Conservation (phyloP, 2,329 filamentous ascomycete genomes). For the Diaporthe vaccinii region DNA sequence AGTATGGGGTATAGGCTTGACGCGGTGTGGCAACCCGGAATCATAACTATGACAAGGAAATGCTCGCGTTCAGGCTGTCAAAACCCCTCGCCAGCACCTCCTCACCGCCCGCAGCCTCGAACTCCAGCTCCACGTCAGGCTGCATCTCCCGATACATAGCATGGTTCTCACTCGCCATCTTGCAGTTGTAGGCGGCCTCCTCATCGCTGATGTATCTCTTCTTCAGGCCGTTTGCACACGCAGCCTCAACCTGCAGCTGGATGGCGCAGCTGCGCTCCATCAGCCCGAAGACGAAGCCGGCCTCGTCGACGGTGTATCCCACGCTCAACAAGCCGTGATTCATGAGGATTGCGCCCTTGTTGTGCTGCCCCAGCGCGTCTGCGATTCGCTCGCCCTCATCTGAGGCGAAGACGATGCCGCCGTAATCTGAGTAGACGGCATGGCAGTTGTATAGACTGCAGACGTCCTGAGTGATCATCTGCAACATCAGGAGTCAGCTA, state of each 20-base stretch:
- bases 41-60: constrained; percentile 1
- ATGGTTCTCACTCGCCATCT: constrained; percentile 62
- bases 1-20: not conserved
- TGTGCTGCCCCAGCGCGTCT: constrained; percentile 67
- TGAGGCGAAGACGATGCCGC: constrained; percentile 67
- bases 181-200: constrained; percentile 56
- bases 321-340: constrained; percentile 82
- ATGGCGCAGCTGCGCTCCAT: constrained; percentile 78
- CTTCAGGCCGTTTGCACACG: constrained; percentile 60
- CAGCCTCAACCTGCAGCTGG: constrained; percentile 77
- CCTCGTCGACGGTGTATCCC: constrained; percentile 80
- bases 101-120: constrained; percentile 56
- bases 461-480: constrained; percentile 78
- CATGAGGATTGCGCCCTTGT: constrained; percentile 74
- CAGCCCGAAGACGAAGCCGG: constrained; percentile 77
- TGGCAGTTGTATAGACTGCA: constrained; percentile 74
- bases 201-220: constrained; percentile 57
- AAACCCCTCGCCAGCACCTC: constrained; percentile 46
- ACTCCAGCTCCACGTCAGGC: constrained; percentile 61
- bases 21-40: not conserved
- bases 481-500: too few relatives aligned
- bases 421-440: constrained; percentile 72
- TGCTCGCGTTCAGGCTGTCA: constrained; percentile 41
- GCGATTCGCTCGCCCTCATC: constrained; percentile 77
- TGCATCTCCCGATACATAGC: constrained; percentile 61